phyloP scores from a whole-genome alignment of 257 asterid species.

The Voacanga thouarsii region DNA sequence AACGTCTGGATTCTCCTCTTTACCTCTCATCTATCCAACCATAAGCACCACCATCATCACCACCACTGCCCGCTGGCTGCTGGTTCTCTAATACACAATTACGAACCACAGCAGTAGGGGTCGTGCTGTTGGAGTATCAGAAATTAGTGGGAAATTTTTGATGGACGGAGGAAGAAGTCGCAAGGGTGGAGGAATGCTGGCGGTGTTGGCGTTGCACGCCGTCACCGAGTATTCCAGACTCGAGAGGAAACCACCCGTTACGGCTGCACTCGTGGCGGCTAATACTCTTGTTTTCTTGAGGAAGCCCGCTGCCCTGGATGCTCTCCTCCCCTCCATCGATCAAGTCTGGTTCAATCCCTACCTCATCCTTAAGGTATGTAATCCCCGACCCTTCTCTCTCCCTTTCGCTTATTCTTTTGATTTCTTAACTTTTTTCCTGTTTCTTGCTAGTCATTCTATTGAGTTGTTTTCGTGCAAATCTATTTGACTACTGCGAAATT shows the following conservation, averaged over 20 bases:
- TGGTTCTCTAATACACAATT: background rate
- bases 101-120: background rate
- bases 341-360: constrained; percentile 85
- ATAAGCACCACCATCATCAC: background rate
- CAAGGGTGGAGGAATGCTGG: constrained; percentile 62
- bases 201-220: constrained; percentile 65
- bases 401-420: background rate
- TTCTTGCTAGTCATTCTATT: background rate
- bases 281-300: constrained; percentile 73
- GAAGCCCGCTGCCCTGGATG: constrained; percentile 53
- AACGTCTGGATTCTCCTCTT: background rate
- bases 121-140: background rate
- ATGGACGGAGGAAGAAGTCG: constrained; percentile 51
- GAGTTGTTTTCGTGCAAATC: background rate
- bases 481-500: background rate
- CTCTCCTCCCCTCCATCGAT: constrained; percentile 54
- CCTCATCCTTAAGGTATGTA: constrained; percentile 72
- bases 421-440: background rate
- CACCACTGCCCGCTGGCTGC: background rate
- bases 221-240: constrained; percentile 59
- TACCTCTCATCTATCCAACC: background rate
- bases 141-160: background rate
- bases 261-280: constrained; percentile 76
- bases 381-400: background rate
- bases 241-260: constrained; percentile 78